Base-by-base conservation (phyloP, 805 yeast species). In the Suhomyces faveliae region DNA sequence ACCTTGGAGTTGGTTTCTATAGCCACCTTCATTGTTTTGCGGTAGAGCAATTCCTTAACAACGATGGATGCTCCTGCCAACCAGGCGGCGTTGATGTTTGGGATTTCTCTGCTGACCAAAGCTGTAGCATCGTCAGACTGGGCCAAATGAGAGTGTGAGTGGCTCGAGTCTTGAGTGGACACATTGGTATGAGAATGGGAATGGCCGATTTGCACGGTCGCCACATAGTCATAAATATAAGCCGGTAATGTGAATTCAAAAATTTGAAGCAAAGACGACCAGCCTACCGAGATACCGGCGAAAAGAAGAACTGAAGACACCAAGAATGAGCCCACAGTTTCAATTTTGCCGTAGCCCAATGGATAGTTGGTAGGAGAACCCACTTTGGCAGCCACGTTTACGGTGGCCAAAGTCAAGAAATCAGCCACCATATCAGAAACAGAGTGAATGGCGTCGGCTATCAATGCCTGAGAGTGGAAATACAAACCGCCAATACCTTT, bases 371-470 rank as follows among this genome's bases (percentile, higher is more conserved):
- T 77, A 9, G 91, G 85, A 6, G 78, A 69, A 9, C 77, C 77
- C 11, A 68, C 57, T 54, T 80, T 81, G 9, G 76, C 66, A 4
- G 95, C 84, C 43, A 86, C 81, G 25, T 87, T 83, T 15, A 94
- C 97, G 0, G 98, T 92, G 4, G 90, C 84, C 48, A 94, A 73
- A 0, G 99, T 94, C 54, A 94, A 70, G 40, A 92, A 79, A 65
- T 94, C 99, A 7, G 96, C 87, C 12, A 94, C 79, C 70, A 92
- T 74, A 67, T 94, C 99, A 41, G 95, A 84, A 17, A 89, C 76
- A 0, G 98, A 92, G 68, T 94, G 99, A 23, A 90, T 84, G 0
- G 97, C 91, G 67, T 94, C 99, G 0, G 99, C 99, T 43, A 91
- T 64, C 48, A 94, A 77, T 2, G 97, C 91, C 64, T 91, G 97